Evolutionary conservation across 805 yeast genomes (phyloP), one percentile per base, ranked within the genome.

Genomic region (Myxozyma udenii): DNA sequence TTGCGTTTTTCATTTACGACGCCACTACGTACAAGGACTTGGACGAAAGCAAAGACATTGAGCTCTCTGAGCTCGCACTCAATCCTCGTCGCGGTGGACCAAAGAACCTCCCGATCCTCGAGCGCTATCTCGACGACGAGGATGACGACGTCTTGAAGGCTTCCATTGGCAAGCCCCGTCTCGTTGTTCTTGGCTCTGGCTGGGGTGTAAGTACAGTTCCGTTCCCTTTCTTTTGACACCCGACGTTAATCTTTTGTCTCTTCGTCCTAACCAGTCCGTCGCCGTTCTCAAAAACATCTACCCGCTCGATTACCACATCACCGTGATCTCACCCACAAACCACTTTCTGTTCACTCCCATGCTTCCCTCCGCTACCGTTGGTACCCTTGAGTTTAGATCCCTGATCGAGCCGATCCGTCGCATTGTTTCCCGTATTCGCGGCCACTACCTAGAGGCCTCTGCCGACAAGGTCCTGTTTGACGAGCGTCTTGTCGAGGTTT

Each of bases 301-400:
- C 67, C 84, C 96, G 36, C 73, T 88, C 41, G 76, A 84, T 66
- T 90, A 88, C 72, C 88, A 91, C 67, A 96, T 90, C 46, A 81
- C 88, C 44, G 81, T 90, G 51, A 85, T 90, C 42, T 87, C 96
- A 36, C 97, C 98, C 58, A 81, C 96, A 74, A 91, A 90, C 75
- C 91, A 88, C 76, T 62, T 90, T 73, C 75, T 91, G 64, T 90
- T 91, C 77, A 90, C 98, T 49, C 97, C 98, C 14, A 75, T 90
- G 68, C 77, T 90, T 62, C 97, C 98, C 39, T 86, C 95, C 18
- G 86, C 90, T 58, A 95, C 97, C 50, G 90, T 95, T 35, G 97
- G 97, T 57, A 86, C 96, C 45, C 50, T 55, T n/a, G 54, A 55
- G 36, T 53, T 52, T 23, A 46, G 82, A 62, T 78, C 85, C 2